phyloP scores from a whole-genome alignment of 2,329 filamentous ascomycete species.

The Raffaelea albimanens region DNA sequence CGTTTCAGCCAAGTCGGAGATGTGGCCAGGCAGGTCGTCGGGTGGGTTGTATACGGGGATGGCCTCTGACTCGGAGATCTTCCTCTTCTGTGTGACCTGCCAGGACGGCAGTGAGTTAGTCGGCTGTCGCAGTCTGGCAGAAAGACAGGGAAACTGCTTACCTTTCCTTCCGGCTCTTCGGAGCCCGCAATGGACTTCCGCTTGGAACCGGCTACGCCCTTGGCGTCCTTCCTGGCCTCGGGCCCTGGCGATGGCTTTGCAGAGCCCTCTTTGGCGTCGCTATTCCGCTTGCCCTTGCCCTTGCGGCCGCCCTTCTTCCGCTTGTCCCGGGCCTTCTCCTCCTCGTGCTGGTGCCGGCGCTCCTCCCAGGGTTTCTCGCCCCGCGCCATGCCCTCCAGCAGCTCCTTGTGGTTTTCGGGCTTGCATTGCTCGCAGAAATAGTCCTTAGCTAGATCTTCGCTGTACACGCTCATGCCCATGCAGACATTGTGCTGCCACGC shows the following conservation, averaged over 20 bases:
- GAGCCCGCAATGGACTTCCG: conserved; percentile 49
- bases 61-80: conserved; percentile 41
- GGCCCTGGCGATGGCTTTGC: conserved; percentile 27
- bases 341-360: conserved; percentile 52
- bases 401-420: conserved; percentile 71
- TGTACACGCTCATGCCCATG: conserved; percentile 72
- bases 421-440: conserved; percentile 91
- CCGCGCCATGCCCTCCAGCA: conserved; percentile 66
- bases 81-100: conserved; percentile 42
- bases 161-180: conserved; percentile 41
- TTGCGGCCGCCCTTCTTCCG: conserved; percentile 52
- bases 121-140: not conserved
- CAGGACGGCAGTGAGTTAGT: conserved; percentile 5
- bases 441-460: conserved; percentile 67
- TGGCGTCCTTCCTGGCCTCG: conserved; percentile 33
- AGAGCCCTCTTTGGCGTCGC: conserved; percentile 46
- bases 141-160: conserved; percentile 17
- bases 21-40: conserved; percentile 38
- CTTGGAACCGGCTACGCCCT: conserved; percentile 26
- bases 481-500: conserved; percentile 98
- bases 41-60: conserved; percentile 38
- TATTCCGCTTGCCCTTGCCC: conserved; percentile 52
- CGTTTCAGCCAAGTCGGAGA: conserved; percentile 47
- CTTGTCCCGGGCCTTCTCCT: conserved; percentile 49
- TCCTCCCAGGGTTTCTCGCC: conserved; percentile 86